Evolutionary conservation across 345 rosid genomes (phyloP).

Genomic region (Ceriops zippeliana): DNA sequence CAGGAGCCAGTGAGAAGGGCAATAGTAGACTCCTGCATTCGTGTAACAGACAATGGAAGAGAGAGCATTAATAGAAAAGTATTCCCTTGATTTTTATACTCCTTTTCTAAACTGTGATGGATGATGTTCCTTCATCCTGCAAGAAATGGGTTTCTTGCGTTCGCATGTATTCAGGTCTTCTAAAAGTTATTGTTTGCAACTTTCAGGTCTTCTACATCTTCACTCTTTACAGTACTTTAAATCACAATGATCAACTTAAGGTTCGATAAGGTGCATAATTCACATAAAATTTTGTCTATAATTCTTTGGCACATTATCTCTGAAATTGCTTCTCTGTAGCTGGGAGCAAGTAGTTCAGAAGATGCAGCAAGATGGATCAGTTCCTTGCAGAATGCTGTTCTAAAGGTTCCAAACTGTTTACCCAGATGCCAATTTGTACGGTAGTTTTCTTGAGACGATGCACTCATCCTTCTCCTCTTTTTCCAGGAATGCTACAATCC

Average conservation of each 20-base stretch:
- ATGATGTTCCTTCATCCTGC: neutral
- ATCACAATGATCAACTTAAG: slow-evolving; percentile 80
- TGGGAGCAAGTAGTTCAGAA: slow-evolving; percentile 94
- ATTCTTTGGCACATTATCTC: neutral
- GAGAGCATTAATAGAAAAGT: slow-evolving; percentile 84
- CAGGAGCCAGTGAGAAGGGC: slow-evolving; percentile 81
- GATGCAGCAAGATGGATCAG: slow-evolving; percentile 88
- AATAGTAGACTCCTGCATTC: slow-evolving; percentile 61
- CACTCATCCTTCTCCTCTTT: slow-evolving; percentile 10
- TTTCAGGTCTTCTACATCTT: slow-evolving; percentile 54
- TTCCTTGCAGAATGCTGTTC: slow-evolving; percentile 60
- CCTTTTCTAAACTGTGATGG: neutral
- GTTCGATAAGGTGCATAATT: slow-evolving; percentile 23
- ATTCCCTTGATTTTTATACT: slow-evolving; percentile 10
- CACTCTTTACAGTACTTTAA: slow-evolving; percentile 63
- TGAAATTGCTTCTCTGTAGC: slow-evolving; percentile 33
- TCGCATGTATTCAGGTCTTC: neutral
- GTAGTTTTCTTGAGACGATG: slow-evolving; percentile 8
- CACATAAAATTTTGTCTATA: neutral
- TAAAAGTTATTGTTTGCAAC: neutral
- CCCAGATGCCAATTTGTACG: neutral
- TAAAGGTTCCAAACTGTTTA: slow-evolving; percentile 48
- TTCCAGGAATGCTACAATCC: slow-evolving; percentile 52
- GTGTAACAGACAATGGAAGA: slow-evolving; percentile 89
- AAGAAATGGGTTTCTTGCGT: neutral